phyloP scores from a whole-genome alignment of 2,329 filamentous ascomycete genomes.

The Aureobasidium sp. region DNA sequence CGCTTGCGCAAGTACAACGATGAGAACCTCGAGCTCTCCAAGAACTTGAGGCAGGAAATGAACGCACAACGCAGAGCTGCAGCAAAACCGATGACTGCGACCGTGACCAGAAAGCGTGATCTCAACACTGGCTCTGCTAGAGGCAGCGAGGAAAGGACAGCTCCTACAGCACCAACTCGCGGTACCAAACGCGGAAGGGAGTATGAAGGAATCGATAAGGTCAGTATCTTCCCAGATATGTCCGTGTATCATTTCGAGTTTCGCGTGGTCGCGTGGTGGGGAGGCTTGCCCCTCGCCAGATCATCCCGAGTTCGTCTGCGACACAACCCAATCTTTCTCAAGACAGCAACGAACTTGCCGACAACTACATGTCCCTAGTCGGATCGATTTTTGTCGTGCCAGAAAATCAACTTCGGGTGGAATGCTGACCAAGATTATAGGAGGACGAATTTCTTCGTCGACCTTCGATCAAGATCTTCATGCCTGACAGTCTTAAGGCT shows the following conservation, averaged over 20 bases:
- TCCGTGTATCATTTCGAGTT: neutral
- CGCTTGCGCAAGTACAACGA: slow-evolving; percentile 90
- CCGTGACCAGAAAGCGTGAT: slow-evolving; percentile 50
- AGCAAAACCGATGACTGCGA: slow-evolving; percentile 35
- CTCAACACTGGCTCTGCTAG: slow-evolving; percentile 46
- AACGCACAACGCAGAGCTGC: slow-evolving; percentile 49
- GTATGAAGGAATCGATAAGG: slow-evolving; percentile 70
- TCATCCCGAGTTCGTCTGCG: neutral
- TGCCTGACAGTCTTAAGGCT: slow-evolving; percentile 86
- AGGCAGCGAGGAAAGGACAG: slow-evolving; percentile 71
- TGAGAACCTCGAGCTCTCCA: slow-evolving; percentile 86
- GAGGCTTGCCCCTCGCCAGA: slow-evolving; percentile 6
- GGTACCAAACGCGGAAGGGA: slow-evolving; percentile 71
- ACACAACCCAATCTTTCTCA: neutral
- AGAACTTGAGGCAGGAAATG: slow-evolving; percentile 63
- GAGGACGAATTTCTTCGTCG: slow-evolving; percentile 81
- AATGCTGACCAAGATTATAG: slow-evolving; percentile 40
- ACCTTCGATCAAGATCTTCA: slow-evolving; percentile 75
- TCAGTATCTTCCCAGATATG: slow-evolving; percentile 33
- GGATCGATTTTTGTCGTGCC: neutral
- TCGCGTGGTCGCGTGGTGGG: neutral
- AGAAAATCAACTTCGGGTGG: neutral
- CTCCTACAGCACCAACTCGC: slow-evolving; percentile 52
- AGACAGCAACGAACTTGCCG: too few relatives aligned
- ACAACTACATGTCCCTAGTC: neutral